Evolutionary conservation across 1,284 basidiomycete genomes (phyloP).

Genomic region (Puccinia hordei): DNA sequence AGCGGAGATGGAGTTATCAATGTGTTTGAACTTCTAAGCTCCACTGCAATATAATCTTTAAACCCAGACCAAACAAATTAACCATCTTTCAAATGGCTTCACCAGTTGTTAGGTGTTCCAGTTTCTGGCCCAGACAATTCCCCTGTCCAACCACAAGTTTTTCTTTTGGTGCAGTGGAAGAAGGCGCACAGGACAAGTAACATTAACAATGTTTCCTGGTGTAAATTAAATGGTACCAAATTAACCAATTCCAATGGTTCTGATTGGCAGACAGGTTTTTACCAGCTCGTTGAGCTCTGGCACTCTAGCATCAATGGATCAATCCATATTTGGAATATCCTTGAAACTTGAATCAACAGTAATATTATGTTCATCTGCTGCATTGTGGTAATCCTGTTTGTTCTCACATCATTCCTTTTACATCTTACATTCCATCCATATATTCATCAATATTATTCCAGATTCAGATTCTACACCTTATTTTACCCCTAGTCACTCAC

Average conservation of each 20-base stretch:
- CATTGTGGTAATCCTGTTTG: too few species aligned
- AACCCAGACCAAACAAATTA: not conserved
- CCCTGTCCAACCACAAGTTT: conserved; percentile 54
- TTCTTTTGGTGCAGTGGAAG: conserved; percentile 62
- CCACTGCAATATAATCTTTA: not conserved
- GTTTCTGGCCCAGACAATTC: conserved; percentile 54
- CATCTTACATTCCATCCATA: too few species aligned
- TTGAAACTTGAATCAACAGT: too few species aligned
- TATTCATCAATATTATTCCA: too few species aligned
- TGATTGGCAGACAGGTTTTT: conserved; percentile 61
- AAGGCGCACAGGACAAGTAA: conserved; percentile 73
- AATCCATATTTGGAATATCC: conserved; percentile 11
- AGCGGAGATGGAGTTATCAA: conserved; percentile 76
- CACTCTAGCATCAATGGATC: conserved; percentile 75
- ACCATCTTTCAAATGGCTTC: not conserved
- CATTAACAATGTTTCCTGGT: conserved; percentile 77
- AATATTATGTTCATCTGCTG: too few species aligned
- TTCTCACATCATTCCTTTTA: too few species aligned
- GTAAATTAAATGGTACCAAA: conserved; percentile 58
- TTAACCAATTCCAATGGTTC: conserved; percentile 50
- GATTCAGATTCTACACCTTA: too few species aligned
- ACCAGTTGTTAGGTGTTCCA: conserved; percentile 51
- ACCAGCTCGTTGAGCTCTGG: conserved; percentile 73
- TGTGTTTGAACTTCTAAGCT: conserved; percentile 68
- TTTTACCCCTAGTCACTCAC: too few species aligned